A percentile compares a stretch with the other conserved stretches of the same genome.
These are phyloP conservation scores for Fusarium sororula DNA, from an alignment of 2,329 filamentous ascomycete genomes.

Conservation along the genomic window DNA sequence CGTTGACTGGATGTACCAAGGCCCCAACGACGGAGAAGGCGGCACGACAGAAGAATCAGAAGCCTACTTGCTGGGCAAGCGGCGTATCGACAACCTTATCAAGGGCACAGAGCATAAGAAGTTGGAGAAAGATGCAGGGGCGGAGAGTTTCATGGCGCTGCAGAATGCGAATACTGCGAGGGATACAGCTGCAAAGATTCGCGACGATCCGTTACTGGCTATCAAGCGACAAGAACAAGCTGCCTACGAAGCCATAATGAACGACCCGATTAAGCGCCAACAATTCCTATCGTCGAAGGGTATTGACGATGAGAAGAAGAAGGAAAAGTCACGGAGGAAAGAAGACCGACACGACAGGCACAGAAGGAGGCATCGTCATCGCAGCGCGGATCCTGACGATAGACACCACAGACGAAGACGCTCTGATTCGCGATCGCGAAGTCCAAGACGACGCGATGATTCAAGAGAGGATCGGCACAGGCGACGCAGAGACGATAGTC, in stretches of 20 bases:
- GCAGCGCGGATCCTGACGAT: conserved; percentile 51
- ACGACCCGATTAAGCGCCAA: conserved; percentile 73
- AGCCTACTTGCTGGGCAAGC: conserved; percentile 90
- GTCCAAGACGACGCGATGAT: conserved; percentile 48
- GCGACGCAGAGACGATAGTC: conserved; percentile 38
- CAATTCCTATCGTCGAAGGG: conserved; percentile 74
- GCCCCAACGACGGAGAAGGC: conserved; percentile 79
- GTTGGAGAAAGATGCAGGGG: conserved; percentile 76
- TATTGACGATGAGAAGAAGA: conserved; percentile 60
- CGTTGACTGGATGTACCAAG: conserved; percentile 98
- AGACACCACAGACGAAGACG: conserved; percentile 54
- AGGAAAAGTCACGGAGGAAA: conserved; percentile 47
- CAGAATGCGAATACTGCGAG: conserved; percentile 77
- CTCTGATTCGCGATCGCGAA: conserved; percentile 58
- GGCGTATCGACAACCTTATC: conserved; percentile 84
- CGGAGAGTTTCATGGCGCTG: conserved; percentile 68
- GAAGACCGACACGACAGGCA: conserved; percentile 50
- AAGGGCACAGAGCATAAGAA: conserved; percentile 83
- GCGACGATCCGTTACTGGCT: conserved; percentile 89
- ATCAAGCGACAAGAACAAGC: conserved; percentile 94
- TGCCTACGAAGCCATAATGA: conserved; percentile 82
- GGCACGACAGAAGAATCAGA: conserved; percentile 90
- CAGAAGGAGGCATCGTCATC: conserved; percentile 55
- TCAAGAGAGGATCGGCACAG: conserved; percentile 44
- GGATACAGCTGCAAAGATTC: conserved; percentile 86